A percentile compares a stretch with the other conserved stretches of the same genome.
Conservation (phyloP, 108 stramenopile species). For the Asterionellopsis glacialis region DNA sequence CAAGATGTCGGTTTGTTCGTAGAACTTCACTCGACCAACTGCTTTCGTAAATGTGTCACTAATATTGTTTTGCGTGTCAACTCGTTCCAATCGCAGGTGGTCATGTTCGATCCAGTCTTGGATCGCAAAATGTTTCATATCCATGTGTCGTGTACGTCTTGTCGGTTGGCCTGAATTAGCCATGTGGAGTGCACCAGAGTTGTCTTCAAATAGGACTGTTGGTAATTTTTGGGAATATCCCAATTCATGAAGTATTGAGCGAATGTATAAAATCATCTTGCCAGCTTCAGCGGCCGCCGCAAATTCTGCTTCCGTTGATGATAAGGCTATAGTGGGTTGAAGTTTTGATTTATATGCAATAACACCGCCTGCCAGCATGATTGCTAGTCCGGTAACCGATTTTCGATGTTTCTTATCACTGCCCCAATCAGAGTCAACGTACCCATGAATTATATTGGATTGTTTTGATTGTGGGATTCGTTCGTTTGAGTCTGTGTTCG, state of each 20-base stretch:
- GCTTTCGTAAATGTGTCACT: too few species aligned
- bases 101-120: too few species aligned
- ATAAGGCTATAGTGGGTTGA: conserved; percentile 11
- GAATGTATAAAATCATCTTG: too few species aligned
- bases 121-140: too few species aligned
- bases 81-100: neutral
- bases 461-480: neutral
- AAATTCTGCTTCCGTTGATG: too few species aligned
- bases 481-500: neutral
- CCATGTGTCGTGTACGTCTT: too few species aligned
- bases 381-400: neutral
- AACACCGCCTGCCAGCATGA: conserved; percentile 10
- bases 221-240: neutral
- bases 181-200: too few species aligned
- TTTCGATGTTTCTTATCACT: neutral
- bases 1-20: neutral
- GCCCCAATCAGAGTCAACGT: conserved; percentile 29
- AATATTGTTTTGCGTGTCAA: conserved; percentile 8
- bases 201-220: too few species aligned
- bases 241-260: conserved; percentile 9
- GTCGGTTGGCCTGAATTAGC: too few species aligned
- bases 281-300: too few species aligned
- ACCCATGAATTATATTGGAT: conserved; percentile 1
- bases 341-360: conserved; percentile 8
- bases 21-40: conserved; percentile 2